Base-by-base conservation (phyloP, 305 asterid species). In the Rubia tinctorum region DNA sequence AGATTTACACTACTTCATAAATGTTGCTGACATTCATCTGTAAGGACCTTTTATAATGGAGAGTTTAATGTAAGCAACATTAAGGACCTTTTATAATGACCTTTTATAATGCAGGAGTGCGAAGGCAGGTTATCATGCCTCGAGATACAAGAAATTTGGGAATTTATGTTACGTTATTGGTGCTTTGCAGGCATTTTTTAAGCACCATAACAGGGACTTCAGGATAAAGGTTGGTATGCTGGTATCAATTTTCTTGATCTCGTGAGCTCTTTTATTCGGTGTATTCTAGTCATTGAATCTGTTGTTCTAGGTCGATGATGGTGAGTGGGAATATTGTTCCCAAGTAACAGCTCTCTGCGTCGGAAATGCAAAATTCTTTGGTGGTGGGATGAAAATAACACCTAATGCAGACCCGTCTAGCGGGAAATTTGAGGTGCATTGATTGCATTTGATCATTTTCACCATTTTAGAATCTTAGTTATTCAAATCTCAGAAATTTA, bases 11-110 rank as follows among this genome's bases (percentile, higher is more conserved):
- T 89, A 90, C 80, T 92, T 92, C 76, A 81, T 90, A 86, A 92
- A 92, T 79, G 96, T 90, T 73, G 97, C 98, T 11, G 97, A 92
- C 77, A 70, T 88, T 76, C 97, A 92, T 89, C 79, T 92, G 98
- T 90, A 86, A 87, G 96, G 74, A 78, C 47, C 77, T 71, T 65
- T 71, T 73, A 71, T 55, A 20, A 5, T 7, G 60, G 67, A 70
- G 56, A 73, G 66, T 60, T 53, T n/a, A n/a, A n/a, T n/a, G n/a
- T n/a, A n/a, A n/a, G n/a, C n/a, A n/a, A n/a, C n/a, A n/a, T n/a
- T 90, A 86, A 87, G 96, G 74, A 78, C 47, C 77, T 71, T 65
- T 71, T 73, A 71, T 90, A 86, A 87, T 95, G 74, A 78, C 47
- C 77, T 71, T 65, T 71, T 73, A 71, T 55, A 20, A 5, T 7